Evolutionary conservation across 768 basidiomycete genomes (phyloP).

Genomic region (Erythrobasidium yunnanense): DNA sequence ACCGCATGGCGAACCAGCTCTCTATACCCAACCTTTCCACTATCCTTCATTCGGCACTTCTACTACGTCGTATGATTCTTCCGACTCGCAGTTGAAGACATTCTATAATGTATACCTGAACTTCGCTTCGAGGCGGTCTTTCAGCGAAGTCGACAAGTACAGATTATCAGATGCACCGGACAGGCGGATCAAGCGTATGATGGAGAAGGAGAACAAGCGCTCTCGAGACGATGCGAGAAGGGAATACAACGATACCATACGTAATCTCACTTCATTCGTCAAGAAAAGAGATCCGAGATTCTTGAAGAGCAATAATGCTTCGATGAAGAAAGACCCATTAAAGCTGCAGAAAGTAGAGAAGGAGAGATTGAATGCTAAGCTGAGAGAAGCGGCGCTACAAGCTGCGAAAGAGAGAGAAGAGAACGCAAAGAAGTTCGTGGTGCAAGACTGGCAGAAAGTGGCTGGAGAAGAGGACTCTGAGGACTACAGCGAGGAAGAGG

Average conservation of each 20-base stretch:
- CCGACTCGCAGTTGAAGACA: constrained; percentile 49
- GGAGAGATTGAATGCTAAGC: constrained; percentile 46
- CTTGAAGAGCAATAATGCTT: constrained; percentile 37
- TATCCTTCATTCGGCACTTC: constrained; percentile 77
- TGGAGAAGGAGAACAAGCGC: constrained; percentile 95
- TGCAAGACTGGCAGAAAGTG: constrained; percentile 33
- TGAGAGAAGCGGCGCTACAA: constrained; percentile 38
- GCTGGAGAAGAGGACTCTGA: constrained; percentile 38
- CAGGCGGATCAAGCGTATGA: constrained; percentile 68
- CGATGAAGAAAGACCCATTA: constrained; percentile 31
- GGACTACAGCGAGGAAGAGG: constrained; percentile 60
- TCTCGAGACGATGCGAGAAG: constrained; percentile 70
- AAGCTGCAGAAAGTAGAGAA: constrained; percentile 28
- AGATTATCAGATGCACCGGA: constrained; percentile 75
- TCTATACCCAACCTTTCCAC: constrained; percentile 37
- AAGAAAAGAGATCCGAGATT: constrained; percentile 79
- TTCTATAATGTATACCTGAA: constrained; percentile 83
- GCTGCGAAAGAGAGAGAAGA: constrained; percentile 41
- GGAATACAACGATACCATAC: constrained; percentile 85
- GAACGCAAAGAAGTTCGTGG: constrained; percentile 42
- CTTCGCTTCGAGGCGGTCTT: constrained; percentile 77
- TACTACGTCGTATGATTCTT: constrained; percentile 58
- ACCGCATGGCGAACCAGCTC: constrained; percentile 36
- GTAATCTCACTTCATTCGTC: constrained; percentile 42
- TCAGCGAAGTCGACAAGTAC: constrained; percentile 77